These are phyloP conservation scores for Ampelocalamus luodianensis DNA, from an alignment of 176 grass and related monocot genomes.

Conservation along the genomic window DNA sequence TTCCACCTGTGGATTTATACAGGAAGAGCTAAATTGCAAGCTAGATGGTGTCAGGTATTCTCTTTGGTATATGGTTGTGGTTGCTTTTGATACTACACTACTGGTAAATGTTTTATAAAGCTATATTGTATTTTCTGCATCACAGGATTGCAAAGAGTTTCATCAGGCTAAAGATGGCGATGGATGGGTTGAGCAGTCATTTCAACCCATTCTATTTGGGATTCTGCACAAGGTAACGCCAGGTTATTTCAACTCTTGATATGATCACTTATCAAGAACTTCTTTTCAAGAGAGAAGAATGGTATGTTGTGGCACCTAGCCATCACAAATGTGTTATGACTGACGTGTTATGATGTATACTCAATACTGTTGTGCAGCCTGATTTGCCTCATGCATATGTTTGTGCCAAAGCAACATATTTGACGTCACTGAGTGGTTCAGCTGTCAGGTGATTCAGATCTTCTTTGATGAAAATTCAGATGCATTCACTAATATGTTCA, in stretches of 20 bases:
- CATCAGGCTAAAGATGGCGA: constrained; percentile 99
- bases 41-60: constrained; percentile 97
- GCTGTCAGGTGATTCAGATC: constrained; percentile 74
- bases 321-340: constrained; percentile 35
- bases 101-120: constrained; percentile 16
- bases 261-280: background rate
- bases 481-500: constrained; percentile 18
- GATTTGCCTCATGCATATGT: constrained; percentile 80
- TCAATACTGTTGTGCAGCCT: constrained; percentile 54
- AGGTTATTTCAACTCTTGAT: constrained; percentile 32
- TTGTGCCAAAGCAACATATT: constrained; percentile 91
- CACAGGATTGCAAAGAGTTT: constrained; percentile 93
- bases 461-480: constrained; percentile 32
- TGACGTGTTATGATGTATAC: constrained; percentile 45
- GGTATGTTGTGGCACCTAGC: background rate
- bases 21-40: constrained; percentile 82
- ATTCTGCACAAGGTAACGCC: constrained; percentile 76
- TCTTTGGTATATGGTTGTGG: constrained; percentile 21
- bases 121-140: background rate
- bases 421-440: constrained; percentile 97
- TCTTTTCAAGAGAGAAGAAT: constrained; percentile 13
- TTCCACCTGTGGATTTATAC: constrained; percentile 93
- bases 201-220: constrained; percentile 80
- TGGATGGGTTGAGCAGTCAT: constrained; percentile 99
- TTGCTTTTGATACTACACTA: constrained; percentile 21